Evolutionary conservation across 768 basidiomycete genomes (phyloP).

Genomic region (Suillus sp.): DNA sequence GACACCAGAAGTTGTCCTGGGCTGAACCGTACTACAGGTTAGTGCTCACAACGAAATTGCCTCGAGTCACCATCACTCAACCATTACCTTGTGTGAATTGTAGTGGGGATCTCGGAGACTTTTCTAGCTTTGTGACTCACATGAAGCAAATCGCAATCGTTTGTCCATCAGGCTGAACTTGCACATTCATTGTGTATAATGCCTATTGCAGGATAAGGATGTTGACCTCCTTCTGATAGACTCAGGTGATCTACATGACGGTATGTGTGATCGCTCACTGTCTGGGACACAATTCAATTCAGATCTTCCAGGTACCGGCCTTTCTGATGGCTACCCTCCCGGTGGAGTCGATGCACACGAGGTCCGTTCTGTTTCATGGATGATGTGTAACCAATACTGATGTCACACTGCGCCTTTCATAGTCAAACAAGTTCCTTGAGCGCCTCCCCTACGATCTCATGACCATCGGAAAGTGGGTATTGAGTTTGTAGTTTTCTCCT

Average conservation of each 20-base stretch:
- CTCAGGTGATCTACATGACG: constrained; percentile 76
- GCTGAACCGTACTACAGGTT: constrained; percentile 79
- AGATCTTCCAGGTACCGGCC: constrained; percentile 60
- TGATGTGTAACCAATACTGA: background rate
- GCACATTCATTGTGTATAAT: background rate
- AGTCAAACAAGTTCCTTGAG: constrained; percentile 75
- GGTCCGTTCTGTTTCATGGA: constrained; percentile 37
- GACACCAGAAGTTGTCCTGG: constrained; percentile 73
- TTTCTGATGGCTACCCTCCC: constrained; percentile 72
- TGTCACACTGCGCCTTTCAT: constrained; percentile 4
- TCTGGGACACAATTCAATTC: background rate
- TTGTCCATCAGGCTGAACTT: constrained; percentile 15
- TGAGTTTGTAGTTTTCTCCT: background rate
- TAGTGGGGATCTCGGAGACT: constrained; percentile 74
- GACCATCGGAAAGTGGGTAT: constrained; percentile 76
- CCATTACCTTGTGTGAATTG: background rate
- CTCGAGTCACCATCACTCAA: background rate
- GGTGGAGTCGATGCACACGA: constrained; percentile 75
- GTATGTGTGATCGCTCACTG: constrained; percentile 27
- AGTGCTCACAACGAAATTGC: constrained; percentile 17
- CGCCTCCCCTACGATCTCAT: constrained; percentile 83
- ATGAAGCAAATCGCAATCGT: constrained; percentile 77
- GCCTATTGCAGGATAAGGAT: constrained; percentile 50
- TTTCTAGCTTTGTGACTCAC: constrained; percentile 79
- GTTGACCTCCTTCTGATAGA: constrained; percentile 86